Evolutionary conservation across 345 rosid genomes (phyloP), one percentile per base, ranked within the genome.

Genomic region (Sapria himalayana): DNA sequence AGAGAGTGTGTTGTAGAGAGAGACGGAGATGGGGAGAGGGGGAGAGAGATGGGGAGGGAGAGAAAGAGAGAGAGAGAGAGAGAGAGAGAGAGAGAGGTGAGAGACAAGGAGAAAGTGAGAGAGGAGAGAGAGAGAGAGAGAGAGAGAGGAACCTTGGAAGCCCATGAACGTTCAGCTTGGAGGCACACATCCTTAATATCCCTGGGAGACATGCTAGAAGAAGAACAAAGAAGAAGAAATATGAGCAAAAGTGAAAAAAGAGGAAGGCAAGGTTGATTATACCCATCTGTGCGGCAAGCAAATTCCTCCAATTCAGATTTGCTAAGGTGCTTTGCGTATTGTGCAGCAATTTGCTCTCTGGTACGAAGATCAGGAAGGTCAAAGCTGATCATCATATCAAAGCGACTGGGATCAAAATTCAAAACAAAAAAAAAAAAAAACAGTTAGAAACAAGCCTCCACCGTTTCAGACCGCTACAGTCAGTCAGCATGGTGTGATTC

Each of bases 101-200:
- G 2, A 19, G 19, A 15, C 19, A 14, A 13, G 10, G 0, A 14
- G 24, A 27, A 1, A 22, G 14, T 0, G 9, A 31, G 21, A 22
- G 49, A 14, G 3, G 18, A 16, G 7, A 11, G 29, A 11, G 6
- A 7, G 8, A 11, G 19, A 24, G n/a, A n/a, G n/a, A n/a, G n/a
- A n/a, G n/a, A n/a, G n/a, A n/a, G n/a, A n/a, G 2, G 27, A 52
- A 71, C 98, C 91, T 79, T 84, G 15, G 95, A 84, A 35, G 95
- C 98, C 95, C 98, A 77, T 17, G 67, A 53, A 12, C 98, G 63
- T 68, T 89, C 98, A 22, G 95, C 93, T 59, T 75, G 92, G 66
- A 82, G 92, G 52, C 95, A 84, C 32, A 66, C 71, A 48, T 84
- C 93, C 51, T 81, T 52, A 1, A 79, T 80, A 57, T 79, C 95